Conservation (phyloP, 2,329 filamentous ascomycete species). For the Nigrograna mackinnonii region DNA sequence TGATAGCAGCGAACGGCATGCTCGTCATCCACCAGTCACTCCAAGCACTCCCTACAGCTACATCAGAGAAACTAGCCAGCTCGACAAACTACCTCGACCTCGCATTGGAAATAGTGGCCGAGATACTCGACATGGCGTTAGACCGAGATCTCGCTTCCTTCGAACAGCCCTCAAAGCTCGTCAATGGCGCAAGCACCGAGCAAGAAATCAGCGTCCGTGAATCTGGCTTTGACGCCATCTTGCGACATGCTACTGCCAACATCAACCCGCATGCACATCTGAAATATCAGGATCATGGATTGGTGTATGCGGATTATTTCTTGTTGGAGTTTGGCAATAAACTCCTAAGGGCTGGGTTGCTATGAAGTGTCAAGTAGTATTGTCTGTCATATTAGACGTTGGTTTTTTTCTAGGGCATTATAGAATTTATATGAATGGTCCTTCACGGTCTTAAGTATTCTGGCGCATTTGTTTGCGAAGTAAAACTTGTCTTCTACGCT, state of each 20-base stretch:
- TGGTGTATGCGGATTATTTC: constrained; percentile 57
- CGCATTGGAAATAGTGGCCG: constrained; percentile 23
- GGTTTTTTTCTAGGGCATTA: no score
- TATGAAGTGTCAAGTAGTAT: constrained; percentile 16
- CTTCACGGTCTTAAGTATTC: no score
- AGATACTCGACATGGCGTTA: constrained; percentile 35
- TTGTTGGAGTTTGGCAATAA: constrained; percentile 53
- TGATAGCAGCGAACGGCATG: constrained; percentile 48
- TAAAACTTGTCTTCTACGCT: no score
- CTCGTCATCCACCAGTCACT: constrained; percentile 42
- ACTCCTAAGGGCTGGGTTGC: constrained; percentile 40
- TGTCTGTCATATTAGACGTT: no score
- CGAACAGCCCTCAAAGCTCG: constrained; percentile 10
- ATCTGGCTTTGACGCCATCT: constrained; percentile 48
- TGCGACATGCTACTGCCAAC: constrained; percentile 52
- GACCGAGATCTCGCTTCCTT: constrained; percentile 30
- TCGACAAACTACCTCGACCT: constrained; percentile 18
- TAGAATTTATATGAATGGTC: no score
- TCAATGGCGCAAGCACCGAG: constrained; percentile 15
- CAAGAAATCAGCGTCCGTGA: constrained; percentile 25
- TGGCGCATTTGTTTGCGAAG: no score
- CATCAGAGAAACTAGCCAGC: constrained; percentile 1
- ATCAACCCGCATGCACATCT: constrained; percentile 51
- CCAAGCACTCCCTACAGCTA: constrained; percentile 14
- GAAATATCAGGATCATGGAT: constrained; percentile 50